Percentiles rank a stretch among this genome's conserved stretches.
phyloP scores from a whole-genome alignment of 352 stramenopile species.

The Albugo candida region DNA sequence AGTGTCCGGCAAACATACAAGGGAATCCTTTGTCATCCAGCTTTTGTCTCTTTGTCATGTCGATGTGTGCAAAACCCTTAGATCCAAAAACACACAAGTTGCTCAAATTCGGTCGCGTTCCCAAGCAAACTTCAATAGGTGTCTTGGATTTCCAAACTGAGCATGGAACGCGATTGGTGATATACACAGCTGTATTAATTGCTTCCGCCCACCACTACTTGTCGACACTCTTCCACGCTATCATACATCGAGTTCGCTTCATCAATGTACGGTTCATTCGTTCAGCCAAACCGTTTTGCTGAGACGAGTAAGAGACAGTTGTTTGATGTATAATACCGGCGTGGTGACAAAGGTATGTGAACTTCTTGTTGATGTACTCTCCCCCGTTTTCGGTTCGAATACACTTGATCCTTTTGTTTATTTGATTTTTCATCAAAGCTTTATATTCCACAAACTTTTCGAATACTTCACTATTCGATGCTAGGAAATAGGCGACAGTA shows the following conservation, averaged over 20 bases:
- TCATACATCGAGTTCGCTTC: slow-evolving; percentile 1
- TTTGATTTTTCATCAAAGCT: slow-evolving; percentile 8
- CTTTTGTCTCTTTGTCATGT: slow-evolving; percentile 2
- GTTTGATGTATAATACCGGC: slow-evolving; percentile 5
- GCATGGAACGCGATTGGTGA: slow-evolving; percentile 4
- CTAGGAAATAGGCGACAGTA: slow-evolving; percentile 9
- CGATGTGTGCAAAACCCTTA: slow-evolving; percentile 4
- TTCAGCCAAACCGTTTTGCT: slow-evolving; percentile 5
- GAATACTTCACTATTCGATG: slow-evolving; percentile 8
- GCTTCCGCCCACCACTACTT: slow-evolving; percentile 6
- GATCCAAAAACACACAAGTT: slow-evolving; percentile 8
- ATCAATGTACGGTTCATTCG: slow-evolving; percentile 7
- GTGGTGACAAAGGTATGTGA: not conserved
- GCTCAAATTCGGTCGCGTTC: not conserved
- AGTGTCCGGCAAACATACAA: slow-evolving; percentile 8
- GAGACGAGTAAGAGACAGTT: slow-evolving; percentile 1
- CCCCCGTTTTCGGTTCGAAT: slow-evolving; percentile 4
- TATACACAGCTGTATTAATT: slow-evolving; percentile 6
- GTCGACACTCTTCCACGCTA: not conserved
- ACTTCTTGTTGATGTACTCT: not conserved
- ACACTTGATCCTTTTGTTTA: slow-evolving; percentile 5
- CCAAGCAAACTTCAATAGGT: slow-evolving; percentile 2
- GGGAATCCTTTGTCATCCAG: slow-evolving; percentile 4
- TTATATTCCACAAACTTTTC: slow-evolving; percentile 4
- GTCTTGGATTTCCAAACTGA: not conserved